Conservation (phyloP, 345 rosid species). For the Melastoma malabathricum region DNA sequence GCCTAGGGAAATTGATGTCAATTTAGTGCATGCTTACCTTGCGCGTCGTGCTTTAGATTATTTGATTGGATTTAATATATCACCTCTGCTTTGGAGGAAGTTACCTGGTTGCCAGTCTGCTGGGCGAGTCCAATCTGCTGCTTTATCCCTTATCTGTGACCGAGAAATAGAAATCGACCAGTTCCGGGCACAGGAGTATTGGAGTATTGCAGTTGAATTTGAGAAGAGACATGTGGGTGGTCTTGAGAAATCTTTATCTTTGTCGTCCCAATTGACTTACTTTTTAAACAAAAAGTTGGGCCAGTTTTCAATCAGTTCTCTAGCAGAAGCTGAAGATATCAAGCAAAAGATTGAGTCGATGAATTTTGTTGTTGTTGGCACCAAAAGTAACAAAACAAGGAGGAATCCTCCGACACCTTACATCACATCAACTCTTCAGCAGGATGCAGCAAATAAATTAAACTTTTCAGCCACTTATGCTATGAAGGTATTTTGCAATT, state of each 20-base stretch:
- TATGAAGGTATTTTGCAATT: conserved; percentile 61
- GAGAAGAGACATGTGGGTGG: conserved; percentile 19
- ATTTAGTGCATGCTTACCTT: conserved; percentile 88
- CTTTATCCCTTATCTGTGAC: conserved; percentile 79
- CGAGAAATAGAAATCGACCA: conserved; percentile 87
- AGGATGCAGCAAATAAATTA: conserved; percentile 92
- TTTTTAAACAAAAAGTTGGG: conserved; percentile 50
- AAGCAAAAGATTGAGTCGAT: conserved; percentile 40
- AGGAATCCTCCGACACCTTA: conserved; percentile 88
- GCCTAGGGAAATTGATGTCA: conserved; percentile 75
- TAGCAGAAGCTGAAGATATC: conserved; percentile 37
- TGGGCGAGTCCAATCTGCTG: conserved; percentile 98
- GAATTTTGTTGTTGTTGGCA: conserved; percentile 40
- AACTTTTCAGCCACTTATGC: conserved; percentile 59
- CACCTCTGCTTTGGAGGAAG: conserved; percentile 93
- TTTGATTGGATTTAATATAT: conserved; percentile 87
- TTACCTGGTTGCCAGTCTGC: conserved; percentile 97
- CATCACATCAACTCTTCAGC: conserved; percentile 96
- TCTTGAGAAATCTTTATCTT: conserved; percentile 14
- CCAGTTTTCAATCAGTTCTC: conserved; percentile 64
- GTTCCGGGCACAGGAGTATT: conserved; percentile 74
- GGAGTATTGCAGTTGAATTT: conserved; percentile 55
- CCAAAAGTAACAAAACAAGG: conserved; percentile 37
- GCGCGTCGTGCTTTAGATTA: conserved; percentile 97
- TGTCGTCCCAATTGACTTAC: conserved; percentile 58